phyloP scores from a whole-genome alignment of 129 eudicot species.

The Flaveria robusta region DNA sequence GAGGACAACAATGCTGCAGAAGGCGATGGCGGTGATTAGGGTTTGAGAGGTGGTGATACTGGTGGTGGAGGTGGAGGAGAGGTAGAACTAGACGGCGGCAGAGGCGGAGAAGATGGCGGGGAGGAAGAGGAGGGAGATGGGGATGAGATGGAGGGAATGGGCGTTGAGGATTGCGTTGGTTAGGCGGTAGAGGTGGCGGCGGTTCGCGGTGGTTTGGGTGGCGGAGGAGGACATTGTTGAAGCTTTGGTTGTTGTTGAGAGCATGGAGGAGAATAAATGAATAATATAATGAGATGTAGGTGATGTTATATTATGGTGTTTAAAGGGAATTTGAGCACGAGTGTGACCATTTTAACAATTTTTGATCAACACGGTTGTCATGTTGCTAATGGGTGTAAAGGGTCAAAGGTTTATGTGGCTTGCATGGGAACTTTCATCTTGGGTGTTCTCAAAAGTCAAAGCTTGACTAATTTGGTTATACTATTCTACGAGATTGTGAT shows the following conservation, averaged over 20 bases:
- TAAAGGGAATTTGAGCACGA: too few relatives aligned
- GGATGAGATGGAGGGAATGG: slow-evolving; percentile 48
- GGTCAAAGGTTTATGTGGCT: too few relatives aligned
- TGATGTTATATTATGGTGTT: too few relatives aligned
- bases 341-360: too few relatives aligned
- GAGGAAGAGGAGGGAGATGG: slow-evolving; percentile 8
- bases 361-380: too few relatives aligned
- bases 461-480: too few relatives aligned
- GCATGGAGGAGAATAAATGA: too few relatives aligned
- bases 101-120: slow-evolving; percentile 34
- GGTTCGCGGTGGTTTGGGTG: slow-evolving; percentile 31
- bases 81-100: slow-evolving; percentile 34
- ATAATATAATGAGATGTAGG: too few relatives aligned
- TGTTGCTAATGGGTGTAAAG: too few relatives aligned
- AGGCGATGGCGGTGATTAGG: slow-evolving; percentile 27
- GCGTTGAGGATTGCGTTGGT: slow-evolving; percentile 47
- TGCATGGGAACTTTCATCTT: too few relatives aligned
- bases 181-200: slow-evolving; percentile 25
- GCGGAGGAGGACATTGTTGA: slow-evolving; percentile 19
- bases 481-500: too few relatives aligned
- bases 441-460: too few relatives aligned
- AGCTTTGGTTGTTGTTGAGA: neutral
- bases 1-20: neutral
- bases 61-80: slow-evolving; percentile 39
- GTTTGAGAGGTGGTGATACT: neutral